Conservation (phyloP, 441 rosid genomes). For the Populus tomentosa region DNA sequence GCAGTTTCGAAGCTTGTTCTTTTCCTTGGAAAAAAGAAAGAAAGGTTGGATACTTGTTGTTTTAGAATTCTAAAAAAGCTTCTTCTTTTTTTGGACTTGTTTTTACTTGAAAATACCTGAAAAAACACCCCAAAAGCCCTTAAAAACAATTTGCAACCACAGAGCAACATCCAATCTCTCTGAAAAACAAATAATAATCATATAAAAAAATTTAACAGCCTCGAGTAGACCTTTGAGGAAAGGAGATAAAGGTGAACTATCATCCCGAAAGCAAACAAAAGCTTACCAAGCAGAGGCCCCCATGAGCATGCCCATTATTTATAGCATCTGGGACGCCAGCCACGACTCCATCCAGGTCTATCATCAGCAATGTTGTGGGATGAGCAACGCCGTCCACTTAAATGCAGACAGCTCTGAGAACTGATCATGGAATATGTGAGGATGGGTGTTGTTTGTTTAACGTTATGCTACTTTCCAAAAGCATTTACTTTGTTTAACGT, state of each 20-base stretch:
- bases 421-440: not conserved
- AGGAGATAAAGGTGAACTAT: not conserved
- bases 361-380: not conserved
- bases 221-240: not conserved
- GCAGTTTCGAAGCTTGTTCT: too few relatives aligned
- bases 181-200: too few relatives aligned
- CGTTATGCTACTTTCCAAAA: too few relatives aligned
- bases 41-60: too few relatives aligned
- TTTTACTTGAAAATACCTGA: too few relatives aligned
- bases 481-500: not conserved
- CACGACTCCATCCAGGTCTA: not conserved
- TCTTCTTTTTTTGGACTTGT: too few relatives aligned
- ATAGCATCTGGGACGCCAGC: not conserved
- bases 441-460: not conserved
- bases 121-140: too few relatives aligned
- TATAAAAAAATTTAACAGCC: too few relatives aligned
- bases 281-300: not conserved
- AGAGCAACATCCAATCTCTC: too few relatives aligned
- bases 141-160: too few relatives aligned
- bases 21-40: too few relatives aligned
- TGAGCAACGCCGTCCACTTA: not conserved
- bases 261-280: not conserved
- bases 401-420: not conserved
- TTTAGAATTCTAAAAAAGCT: rapidly evolving
- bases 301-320: not conserved